Percentiles rank a stretch among this genome's conserved stretches.
These are phyloP conservation scores for Beauveria rudraprayagi DNA, from an alignment of 2,329 filamentous ascomycete genomes.

Conservation along the genomic window DNA sequence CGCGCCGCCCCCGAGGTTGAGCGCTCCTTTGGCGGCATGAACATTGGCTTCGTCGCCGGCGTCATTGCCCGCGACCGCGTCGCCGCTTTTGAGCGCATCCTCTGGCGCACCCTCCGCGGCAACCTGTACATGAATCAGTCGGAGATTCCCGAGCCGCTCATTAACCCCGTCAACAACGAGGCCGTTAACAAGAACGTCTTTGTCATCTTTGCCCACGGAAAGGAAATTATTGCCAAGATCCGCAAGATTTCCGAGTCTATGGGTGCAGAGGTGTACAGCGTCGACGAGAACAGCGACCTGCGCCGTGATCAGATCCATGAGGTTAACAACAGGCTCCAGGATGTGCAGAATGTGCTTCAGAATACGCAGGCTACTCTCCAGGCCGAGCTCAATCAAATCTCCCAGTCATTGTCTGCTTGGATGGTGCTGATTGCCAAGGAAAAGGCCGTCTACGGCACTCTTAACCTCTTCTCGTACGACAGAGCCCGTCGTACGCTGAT, in stretches of 20 bases:
- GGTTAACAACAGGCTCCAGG: slow-evolving; percentile 86
- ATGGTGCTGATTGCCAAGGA: slow-evolving; percentile 98
- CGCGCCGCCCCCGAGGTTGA: slow-evolving; percentile 59
- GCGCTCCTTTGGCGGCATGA: slow-evolving; percentile 91
- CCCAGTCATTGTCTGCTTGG: slow-evolving; percentile 87
- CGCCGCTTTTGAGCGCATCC: slow-evolving; percentile 89
- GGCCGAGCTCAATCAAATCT: slow-evolving; percentile 88
- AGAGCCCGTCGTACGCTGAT: slow-evolving; percentile 92
- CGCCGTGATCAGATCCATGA: slow-evolving; percentile 94
- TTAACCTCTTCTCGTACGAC: slow-evolving; percentile 96
- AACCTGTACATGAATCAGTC: slow-evolving; percentile 99
- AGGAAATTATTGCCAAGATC: slow-evolving; percentile 97
- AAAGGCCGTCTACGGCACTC: slow-evolving; percentile 91
- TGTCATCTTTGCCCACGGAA: slow-evolving; percentile 97
- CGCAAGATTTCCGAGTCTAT: slow-evolving; percentile 98
- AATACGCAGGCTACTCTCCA: slow-evolving; percentile 95
- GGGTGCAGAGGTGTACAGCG: slow-evolving; percentile 89
- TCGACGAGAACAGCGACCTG: slow-evolving; percentile 95
- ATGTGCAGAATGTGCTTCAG: slow-evolving; percentile 83
- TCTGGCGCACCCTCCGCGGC: slow-evolving; percentile 93
- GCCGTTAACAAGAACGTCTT: slow-evolving; percentile 95
- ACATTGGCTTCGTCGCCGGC: slow-evolving; percentile 96
- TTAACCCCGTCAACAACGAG: slow-evolving; percentile 90
- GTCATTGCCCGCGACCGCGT: slow-evolving; percentile 92
- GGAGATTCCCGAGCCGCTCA: slow-evolving; percentile 87